These are phyloP conservation scores for Cryptococcus sp. DNA, from an alignment of 1,284 basidiomycete genomes.

Conservation along the genomic window DNA sequence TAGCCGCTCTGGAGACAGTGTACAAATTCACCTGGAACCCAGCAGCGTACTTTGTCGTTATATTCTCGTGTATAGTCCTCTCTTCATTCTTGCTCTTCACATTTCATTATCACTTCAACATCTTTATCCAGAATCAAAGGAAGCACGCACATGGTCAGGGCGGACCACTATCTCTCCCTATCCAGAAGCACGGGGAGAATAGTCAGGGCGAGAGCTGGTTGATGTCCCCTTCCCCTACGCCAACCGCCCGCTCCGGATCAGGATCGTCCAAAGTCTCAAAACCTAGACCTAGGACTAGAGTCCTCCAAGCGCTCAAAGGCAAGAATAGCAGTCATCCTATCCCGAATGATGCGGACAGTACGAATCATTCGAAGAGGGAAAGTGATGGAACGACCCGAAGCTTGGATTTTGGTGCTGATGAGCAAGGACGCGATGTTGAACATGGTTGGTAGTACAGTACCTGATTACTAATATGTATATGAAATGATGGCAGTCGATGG, in stretches of 20 bases:
- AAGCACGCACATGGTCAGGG: neutral
- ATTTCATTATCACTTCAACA: neutral
- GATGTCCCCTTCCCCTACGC: conserved; percentile 1
- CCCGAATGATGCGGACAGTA: conserved; percentile 15
- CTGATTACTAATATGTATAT: neutral
- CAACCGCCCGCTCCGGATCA: neutral
- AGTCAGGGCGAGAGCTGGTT: neutral
- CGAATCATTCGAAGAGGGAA: neutral
- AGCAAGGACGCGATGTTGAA: too few species aligned
- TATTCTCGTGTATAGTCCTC: conserved; percentile 18
- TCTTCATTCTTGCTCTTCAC: conserved; percentile 4
- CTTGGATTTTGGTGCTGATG: neutral
- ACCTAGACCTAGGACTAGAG: conserved; percentile 13
- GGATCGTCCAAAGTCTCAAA: neutral
- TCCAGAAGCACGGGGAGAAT: neutral
- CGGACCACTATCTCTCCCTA: neutral
- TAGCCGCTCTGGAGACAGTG: conserved; percentile 12
- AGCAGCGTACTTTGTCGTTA: conserved; percentile 29
- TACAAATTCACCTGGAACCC: conserved; percentile 30
- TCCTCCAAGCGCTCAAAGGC: conserved; percentile 25
- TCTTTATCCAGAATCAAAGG: neutral
- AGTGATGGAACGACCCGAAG: neutral
- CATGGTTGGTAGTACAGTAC: neutral
- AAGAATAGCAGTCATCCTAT: conserved; percentile 24
- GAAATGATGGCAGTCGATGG: too few species aligned